These are phyloP conservation scores for Amanita rubescens DNA, from an alignment of 768 basidiomycete species.

Conservation along the genomic window DNA sequence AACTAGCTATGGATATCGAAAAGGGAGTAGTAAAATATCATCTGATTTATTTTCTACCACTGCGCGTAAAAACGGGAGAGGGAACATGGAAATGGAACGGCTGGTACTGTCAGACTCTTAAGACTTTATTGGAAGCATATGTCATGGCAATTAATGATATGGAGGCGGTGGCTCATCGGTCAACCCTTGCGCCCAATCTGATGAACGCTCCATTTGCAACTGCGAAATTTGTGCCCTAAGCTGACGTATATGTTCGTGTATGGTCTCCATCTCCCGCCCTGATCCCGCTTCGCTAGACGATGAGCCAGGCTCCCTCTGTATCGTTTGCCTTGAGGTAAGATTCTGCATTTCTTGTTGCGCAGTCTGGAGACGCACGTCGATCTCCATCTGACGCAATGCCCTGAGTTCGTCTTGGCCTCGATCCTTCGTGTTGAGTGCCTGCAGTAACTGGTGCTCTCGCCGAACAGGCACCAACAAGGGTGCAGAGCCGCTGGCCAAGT, in stretches of 20 bases:
- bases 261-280: constrained; percentile 3
- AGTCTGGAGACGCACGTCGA: background rate
- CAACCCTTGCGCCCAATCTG: constrained; percentile 13
- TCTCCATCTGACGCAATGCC: constrained; percentile 3
- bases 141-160: too few species aligned
- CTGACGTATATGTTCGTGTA: constrained; percentile 7
- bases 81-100: too few species aligned
- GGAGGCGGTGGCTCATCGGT: constrained; percentile 5
- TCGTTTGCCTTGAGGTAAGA: background rate
- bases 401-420: background rate
- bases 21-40: too few species aligned
- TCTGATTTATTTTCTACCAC: too few species aligned
- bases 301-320: background rate
- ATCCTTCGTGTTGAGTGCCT: background rate
- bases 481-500: background rate
- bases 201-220: constrained; percentile 7
- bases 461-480: background rate
- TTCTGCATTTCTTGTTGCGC: constrained; percentile 2
- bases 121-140: too few species aligned
- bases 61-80: too few species aligned
- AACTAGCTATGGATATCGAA: too few species aligned
- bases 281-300: background rate
- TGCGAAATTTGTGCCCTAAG: constrained; percentile 9
- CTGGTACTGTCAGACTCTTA: too few species aligned
- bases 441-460: background rate